These are phyloP conservation scores for Metarhizium brunneum DNA, from an alignment of 2,329 filamentous ascomycete species.

Conservation along the genomic window DNA sequence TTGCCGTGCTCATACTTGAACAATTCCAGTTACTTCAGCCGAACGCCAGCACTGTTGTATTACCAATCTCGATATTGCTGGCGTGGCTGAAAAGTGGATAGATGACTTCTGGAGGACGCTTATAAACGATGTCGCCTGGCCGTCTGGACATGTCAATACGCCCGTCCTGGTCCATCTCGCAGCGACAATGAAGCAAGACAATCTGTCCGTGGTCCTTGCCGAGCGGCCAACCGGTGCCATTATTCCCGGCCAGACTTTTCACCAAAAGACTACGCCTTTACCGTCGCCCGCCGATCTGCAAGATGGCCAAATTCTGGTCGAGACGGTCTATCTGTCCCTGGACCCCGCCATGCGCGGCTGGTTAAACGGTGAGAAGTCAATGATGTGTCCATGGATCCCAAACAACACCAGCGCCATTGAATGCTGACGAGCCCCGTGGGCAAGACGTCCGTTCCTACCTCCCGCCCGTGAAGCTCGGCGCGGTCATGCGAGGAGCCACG, in stretches of 20 bases:
- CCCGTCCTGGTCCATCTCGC: not conserved
- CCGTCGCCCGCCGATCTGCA: conserved; percentile 45
- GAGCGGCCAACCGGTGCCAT: conserved; percentile 53
- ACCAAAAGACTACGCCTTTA: conserved; percentile 37
- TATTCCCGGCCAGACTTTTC: conserved; percentile 57
- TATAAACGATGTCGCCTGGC: no score
- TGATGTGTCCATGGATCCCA: no score
- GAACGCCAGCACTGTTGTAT: no score
- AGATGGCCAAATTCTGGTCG: conserved; percentile 55
- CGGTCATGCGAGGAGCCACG: conserved; percentile 55
- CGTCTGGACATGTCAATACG: no score
- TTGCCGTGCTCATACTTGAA: no score
- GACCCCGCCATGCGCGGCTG: conserved; percentile 72
- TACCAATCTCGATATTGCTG: no score
- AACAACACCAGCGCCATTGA: not conserved
- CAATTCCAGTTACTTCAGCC: no score
- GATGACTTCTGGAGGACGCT: no score
- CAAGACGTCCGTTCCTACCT: conserved; percentile 48
- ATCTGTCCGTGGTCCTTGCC: conserved; percentile 48
- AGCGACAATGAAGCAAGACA: conserved; percentile 31
- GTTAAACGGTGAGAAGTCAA: conserved; percentile 42
- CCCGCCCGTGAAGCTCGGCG: conserved; percentile 58
- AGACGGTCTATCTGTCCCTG: conserved; percentile 55
- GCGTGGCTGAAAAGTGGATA: not conserved
- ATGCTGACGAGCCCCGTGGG: not conserved